Evolutionary conservation across 164 flowering plant species (phyloP).

Genomic region (Aristolochia californica): DNA sequence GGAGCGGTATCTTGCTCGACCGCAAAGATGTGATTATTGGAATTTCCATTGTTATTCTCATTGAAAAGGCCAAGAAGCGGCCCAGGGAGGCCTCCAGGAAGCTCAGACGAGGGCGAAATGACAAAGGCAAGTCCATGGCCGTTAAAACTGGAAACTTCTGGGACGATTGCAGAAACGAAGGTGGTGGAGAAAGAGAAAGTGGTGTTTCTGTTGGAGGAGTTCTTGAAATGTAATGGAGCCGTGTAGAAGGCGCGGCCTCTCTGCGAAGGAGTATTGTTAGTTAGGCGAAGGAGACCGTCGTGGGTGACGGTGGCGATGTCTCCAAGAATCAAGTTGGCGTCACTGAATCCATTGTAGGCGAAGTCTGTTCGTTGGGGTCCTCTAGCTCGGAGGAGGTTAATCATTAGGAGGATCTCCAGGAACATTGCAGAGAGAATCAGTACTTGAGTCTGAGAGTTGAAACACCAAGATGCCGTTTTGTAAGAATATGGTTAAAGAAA

Average conservation of each 20-base stretch:
- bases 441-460: too few species aligned
- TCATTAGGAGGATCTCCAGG: too few species aligned
- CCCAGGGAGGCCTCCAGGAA: constrained; percentile 7
- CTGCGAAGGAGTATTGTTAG: constrained; percentile 17
- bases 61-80: constrained; percentile 21
- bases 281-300: constrained; percentile 29
- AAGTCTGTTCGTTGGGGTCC: constrained; percentile 8
- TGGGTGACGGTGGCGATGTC: constrained; percentile 19
- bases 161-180: constrained; percentile 13
- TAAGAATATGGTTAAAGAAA: too few species aligned
- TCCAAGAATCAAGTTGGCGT: constrained; percentile 16
- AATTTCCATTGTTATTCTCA: constrained; percentile 4
- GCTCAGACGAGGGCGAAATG: constrained; percentile 11
- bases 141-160: not conserved
- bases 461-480: too few species aligned
- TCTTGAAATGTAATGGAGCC: constrained; percentile 11
- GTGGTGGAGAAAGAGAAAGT: constrained; percentile 18
- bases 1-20: constrained; percentile 13
- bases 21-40: constrained; percentile 16
- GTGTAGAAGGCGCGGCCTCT: constrained; percentile 19
- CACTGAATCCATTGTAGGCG: constrained; percentile 23
- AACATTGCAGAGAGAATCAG: too few species aligned
- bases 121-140: constrained; percentile 24
- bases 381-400: too few species aligned
- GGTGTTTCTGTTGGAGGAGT: not conserved